Base-by-base conservation (phyloP, 192 early-diverging fungal genomes). In the Umbelopsis ramanniana region DNA sequence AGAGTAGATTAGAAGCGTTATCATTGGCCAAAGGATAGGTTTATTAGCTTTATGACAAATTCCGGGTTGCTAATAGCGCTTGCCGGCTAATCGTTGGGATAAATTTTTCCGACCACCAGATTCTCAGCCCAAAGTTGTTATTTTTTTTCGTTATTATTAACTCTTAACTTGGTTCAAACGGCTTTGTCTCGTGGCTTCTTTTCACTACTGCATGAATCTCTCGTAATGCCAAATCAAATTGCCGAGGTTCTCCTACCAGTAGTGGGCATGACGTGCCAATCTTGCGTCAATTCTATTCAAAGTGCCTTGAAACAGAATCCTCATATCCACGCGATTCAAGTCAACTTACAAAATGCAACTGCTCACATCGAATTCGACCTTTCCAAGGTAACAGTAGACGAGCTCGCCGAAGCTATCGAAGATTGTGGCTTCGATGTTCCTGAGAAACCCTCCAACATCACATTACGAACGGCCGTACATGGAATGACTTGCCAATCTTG, bases 401-500 rank as follows among this genome's bases (percentile, higher is more conserved):
- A 85, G 6, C 72, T 94, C 53, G 76, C 87, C 5, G 80, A 82
- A 22, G 81, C 80, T 6, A 92, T 93, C 35, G 89, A 92, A 63
- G 86, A 89, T 40, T 90, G 89, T 75, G 92, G 92, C 22, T 93
- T 93, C 66, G 90, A 92, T 47, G 90, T 87, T 6, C 83, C 83
- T 21, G 63, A 38, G 26, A 46, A 69, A 19, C 24, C 48, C 46
- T 40, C 67, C 26, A 47, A 50, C 55, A 55, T 68, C 2, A 81
- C 85, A 63, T 60, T 85, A 55, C 76, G 76, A 33, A 70, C 94
- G 29, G 73, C 85, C 24, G 83, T 96, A 46, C 72, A 82, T 4
- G 96, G 96, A 4, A 92, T 98, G 90, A 94, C 95, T 7, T 98
- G 96, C 57, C 85, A 87, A 4, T 91, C 93, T 7, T 96, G 94